phyloP scores from a whole-genome alignment of 768 basidiomycete genomes.

The Mycena crocata region DNA sequence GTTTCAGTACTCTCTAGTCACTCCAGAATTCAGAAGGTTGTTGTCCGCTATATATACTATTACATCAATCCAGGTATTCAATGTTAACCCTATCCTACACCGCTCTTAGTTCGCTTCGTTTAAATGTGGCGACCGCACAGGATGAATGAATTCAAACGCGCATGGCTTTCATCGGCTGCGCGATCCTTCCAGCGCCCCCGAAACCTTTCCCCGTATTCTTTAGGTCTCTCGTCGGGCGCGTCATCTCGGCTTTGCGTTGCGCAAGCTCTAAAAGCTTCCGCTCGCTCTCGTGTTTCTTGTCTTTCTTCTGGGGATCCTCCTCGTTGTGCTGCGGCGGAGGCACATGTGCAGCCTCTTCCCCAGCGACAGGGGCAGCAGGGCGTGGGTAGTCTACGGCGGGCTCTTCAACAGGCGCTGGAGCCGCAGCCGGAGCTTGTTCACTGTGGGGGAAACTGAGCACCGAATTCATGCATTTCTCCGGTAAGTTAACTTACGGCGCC shows the following conservation, averaged over 20 bases:
- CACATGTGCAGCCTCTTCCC: slow-evolving; percentile 44
- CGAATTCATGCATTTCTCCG: background rate
- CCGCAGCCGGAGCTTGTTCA: slow-evolving; percentile 23
- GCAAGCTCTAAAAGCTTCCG: slow-evolving; percentile 59
- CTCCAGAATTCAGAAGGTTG: too few species aligned
- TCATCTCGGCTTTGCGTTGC: slow-evolving; percentile 59
- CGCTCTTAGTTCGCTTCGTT: background rate
- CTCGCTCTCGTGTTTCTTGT: slow-evolving; percentile 59
- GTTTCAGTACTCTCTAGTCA: too few species aligned
- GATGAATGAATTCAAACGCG: slow-evolving; percentile 8
- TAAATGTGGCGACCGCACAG: background rate
- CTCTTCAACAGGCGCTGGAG: slow-evolving; percentile 37
- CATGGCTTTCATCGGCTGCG: slow-evolving; percentile 56
- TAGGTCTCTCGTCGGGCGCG: slow-evolving; percentile 60
- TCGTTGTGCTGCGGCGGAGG: slow-evolving; percentile 57
- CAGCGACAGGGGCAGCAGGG: slow-evolving; percentile 52
- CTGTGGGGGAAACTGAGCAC: slow-evolving; percentile 3
- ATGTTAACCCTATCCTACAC: background rate
- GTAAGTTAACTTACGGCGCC: slow-evolving; percentile 39
- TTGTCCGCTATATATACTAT: too few species aligned
- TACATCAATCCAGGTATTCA: too few species aligned
- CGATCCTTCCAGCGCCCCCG: slow-evolving; percentile 63
- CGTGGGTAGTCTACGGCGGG: slow-evolving; percentile 61
- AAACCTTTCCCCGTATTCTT: slow-evolving; percentile 47
- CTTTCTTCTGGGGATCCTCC: slow-evolving; percentile 60